Conservation (phyloP, 495 filamentous ascomycete genomes). For the Talaromyces ruber region DNA sequence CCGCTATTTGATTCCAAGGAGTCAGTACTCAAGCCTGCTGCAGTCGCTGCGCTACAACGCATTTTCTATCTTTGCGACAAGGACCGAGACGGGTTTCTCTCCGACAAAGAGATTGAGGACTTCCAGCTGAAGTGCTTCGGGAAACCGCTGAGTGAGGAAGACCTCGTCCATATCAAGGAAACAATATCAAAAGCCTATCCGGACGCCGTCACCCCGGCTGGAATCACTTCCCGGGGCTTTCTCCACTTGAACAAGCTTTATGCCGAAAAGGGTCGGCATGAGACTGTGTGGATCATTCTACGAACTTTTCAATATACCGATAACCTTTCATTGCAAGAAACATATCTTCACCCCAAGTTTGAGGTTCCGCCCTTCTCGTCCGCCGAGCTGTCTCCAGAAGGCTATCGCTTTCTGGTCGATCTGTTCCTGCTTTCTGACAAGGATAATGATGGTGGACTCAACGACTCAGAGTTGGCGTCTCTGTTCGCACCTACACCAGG, state of each 20-base stretch:
- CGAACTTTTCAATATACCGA: conserved; percentile 97
- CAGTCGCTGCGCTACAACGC: conserved; percentile 72
- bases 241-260: conserved; percentile 89
- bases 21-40: conserved; percentile 75
- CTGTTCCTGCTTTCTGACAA: conserved; percentile 91
- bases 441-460: conserved; percentile 93
- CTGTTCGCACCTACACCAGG: conserved; percentile 93
- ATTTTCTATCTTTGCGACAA: conserved; percentile 95
- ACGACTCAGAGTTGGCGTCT: conserved; percentile 69
- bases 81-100: conserved; percentile 91
- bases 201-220: conserved; percentile 55
- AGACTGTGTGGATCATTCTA: conserved; percentile 94
- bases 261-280: conserved; percentile 94
- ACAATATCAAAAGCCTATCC: conserved; percentile 62
- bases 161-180: conserved; percentile 80
- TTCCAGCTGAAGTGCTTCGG: conserved; percentile 90
- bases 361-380: conserved; percentile 87
- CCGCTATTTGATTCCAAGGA: conserved; percentile 96
- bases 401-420: conserved; percentile 96
- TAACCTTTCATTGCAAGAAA: conserved; percentile 80
- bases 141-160: conserved; percentile 66
- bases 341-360: conserved; percentile 86
- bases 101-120: conserved; percentile 79
- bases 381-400: conserved; percentile 87
- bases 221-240: conserved; percentile 75